These are phyloP conservation scores for Davidsoniella eucalypti DNA, from an alignment of 2,329 filamentous ascomycete species.

Conservation along the genomic window DNA sequence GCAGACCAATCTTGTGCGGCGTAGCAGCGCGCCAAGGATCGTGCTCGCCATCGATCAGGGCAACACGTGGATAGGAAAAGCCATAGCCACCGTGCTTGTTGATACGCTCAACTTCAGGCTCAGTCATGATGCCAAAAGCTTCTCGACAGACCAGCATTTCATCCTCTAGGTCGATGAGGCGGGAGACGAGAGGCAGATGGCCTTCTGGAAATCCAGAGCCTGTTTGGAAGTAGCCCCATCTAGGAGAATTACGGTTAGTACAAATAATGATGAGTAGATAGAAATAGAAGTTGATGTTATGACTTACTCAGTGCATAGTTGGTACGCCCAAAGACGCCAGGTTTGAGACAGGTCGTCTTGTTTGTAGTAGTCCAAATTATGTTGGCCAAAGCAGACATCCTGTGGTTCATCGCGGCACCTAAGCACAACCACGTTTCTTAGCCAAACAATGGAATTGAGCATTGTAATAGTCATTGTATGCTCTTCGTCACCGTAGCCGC, in stretches of 20 bases:
- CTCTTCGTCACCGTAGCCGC: conserved; percentile 23
- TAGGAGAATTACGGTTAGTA: conserved; percentile 16
- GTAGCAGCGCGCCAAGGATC: conserved; percentile 70
- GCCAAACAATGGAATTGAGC: conserved; percentile 36
- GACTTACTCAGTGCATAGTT: conserved; percentile 37
- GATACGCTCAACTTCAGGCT: conserved; percentile 46
- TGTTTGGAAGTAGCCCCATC: conserved; percentile 67
- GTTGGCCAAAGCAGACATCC: conserved; percentile 24
- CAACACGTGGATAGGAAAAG: conserved; percentile 59
- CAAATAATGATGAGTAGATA: neutral
- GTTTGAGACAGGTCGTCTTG: conserved; percentile 8
- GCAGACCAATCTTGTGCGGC: conserved; percentile 47
- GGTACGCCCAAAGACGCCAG: conserved; percentile 29
- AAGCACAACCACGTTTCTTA: conserved; percentile 19
- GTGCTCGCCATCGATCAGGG: conserved; percentile 58
- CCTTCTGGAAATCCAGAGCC: conserved; percentile 50
- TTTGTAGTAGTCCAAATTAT: conserved; percentile 16
- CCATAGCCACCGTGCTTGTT: conserved; percentile 63
- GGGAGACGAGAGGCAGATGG: conserved; percentile 54
- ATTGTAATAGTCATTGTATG: conserved; percentile 25
- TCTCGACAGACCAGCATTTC: conserved; percentile 43
- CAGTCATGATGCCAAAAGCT: conserved; percentile 51
- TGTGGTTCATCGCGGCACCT: conserved; percentile 17
- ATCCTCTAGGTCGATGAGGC: conserved; percentile 49
- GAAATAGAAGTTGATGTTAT: neutral